A percentile compares a stretch with the other conserved stretches of the same genome.
Evolutionary conservation across 345 rosid genomes (phyloP).

Genomic region (Pistacia atlantica): DNA sequence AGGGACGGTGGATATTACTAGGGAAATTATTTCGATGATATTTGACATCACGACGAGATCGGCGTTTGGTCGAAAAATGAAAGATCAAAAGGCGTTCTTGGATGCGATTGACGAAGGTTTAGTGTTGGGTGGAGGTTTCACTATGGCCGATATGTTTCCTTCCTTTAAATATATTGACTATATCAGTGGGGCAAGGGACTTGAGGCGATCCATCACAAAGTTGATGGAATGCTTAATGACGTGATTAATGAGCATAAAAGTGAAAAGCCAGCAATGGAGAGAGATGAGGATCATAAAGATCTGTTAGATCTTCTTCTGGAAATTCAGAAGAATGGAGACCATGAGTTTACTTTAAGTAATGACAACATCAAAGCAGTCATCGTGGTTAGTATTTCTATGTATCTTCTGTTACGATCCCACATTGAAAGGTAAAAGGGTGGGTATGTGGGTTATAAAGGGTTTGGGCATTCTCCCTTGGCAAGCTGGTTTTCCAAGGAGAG

Average conservation of each 20-base stretch:
- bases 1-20: neutral
- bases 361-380: conserved; percentile 43
- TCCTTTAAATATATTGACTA: conserved; percentile 26
- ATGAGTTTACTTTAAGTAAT: conserved; percentile 17
- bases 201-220: conserved; percentile 17
- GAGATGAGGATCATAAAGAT: conserved; percentile 12
- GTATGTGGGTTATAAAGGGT: no score
- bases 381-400: conserved; percentile 20
- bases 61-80: neutral
- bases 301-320: conserved; percentile 41
- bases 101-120: no score
- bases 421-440: no score
- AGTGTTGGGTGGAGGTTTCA: neutral
- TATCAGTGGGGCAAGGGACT: conserved; percentile 24
- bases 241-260: conserved; percentile 24
- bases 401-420: neutral
- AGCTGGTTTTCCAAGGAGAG: no score
- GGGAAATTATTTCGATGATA: neutral
- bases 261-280: neutral
- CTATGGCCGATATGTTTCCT: conserved; percentile 28
- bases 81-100: no score
- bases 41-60: conserved; percentile 5
- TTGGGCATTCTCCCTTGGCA: no score
- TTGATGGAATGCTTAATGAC: conserved; percentile 27
- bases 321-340: conserved; percentile 21